Conservation (phyloP, 1,139 yeast genomes). For the Suhomyces chickasaworum region DNA sequence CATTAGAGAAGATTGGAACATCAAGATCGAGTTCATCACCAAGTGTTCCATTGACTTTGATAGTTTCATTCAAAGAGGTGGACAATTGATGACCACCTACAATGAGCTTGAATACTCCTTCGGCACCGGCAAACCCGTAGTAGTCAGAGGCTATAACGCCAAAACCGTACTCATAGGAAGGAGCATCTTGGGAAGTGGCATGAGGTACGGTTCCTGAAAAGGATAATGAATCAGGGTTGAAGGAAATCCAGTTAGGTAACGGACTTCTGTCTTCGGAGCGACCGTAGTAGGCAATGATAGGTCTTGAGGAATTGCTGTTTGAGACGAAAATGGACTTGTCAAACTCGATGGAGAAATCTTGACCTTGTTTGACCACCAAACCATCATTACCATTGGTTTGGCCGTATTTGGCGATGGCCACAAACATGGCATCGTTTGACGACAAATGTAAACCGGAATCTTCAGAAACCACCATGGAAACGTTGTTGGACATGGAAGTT, state of each 20-base stretch:
- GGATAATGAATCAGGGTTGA: slow-evolving; percentile 61
- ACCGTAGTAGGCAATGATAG: slow-evolving; percentile 77
- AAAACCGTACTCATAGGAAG: slow-evolving; percentile 74
- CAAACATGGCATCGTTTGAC: slow-evolving; percentile 41
- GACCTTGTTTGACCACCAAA: slow-evolving; percentile 71
- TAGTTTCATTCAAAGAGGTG: slow-evolving; percentile 54
- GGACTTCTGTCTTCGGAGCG: slow-evolving; percentile 80
- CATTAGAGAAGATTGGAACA: slow-evolving; percentile 62
- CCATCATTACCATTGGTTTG: slow-evolving; percentile 74
- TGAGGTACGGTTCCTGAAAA: slow-evolving; percentile 89
- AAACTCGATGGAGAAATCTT: slow-evolving; percentile 63
- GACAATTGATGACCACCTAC: slow-evolving; percentile 89
- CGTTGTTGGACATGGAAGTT: slow-evolving; percentile 46
- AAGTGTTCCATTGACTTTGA: slow-evolving; percentile 67
- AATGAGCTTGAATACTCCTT: slow-evolving; percentile 66
- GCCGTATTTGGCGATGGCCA: slow-evolving; percentile 59
- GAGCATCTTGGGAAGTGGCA: slow-evolving; percentile 83
- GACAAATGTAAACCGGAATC: slow-evolving; percentile 53
- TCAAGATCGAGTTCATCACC: slow-evolving; percentile 54
- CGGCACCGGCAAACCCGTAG: slow-evolving; percentile 72
- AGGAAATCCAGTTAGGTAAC: slow-evolving; percentile 84
- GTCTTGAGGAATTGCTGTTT: slow-evolving; percentile 43
- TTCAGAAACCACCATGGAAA: slow-evolving; percentile 61
- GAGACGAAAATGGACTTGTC: slow-evolving; percentile 56
- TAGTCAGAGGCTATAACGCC: slow-evolving; percentile 79